These are phyloP conservation scores for Croton setiger DNA, from an alignment of 441 rosid genomes.

Conservation along the genomic window DNA sequence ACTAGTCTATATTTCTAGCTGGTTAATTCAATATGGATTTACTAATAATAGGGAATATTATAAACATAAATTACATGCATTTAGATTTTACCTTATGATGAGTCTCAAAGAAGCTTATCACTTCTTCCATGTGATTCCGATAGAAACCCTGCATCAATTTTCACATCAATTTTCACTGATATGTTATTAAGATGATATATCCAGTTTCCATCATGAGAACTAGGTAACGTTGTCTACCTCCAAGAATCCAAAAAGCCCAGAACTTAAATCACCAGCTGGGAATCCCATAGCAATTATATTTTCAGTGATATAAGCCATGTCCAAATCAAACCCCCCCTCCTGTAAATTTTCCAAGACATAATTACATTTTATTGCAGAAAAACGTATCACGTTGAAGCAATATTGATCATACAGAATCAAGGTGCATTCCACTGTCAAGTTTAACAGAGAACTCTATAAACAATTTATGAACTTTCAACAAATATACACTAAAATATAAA, in stretches of 20 bases:
- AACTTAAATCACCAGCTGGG: constrained; percentile 86
- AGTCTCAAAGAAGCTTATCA: constrained; percentile 74
- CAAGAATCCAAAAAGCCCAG: constrained; percentile 69
- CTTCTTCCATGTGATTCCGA: constrained; percentile 89
- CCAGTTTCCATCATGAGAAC: background rate
- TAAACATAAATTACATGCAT: background rate
- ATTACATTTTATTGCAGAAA: background rate
- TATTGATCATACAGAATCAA: background rate
- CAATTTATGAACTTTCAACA: background rate
- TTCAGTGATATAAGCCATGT: constrained; percentile 81
- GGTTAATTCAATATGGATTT: background rate
- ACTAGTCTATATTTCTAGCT: background rate
- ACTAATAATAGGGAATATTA: too few species aligned
- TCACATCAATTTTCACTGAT: too few species aligned
- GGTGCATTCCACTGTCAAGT: too few species aligned
- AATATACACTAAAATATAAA: background rate
- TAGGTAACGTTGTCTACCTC: constrained; percentile 44
- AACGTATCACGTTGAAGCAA: background rate
- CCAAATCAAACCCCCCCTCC: constrained; percentile 89
- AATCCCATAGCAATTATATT: constrained; percentile 91
- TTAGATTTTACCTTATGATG: constrained; percentile 62
- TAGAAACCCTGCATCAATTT: constrained; percentile 62
- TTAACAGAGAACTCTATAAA: background rate
- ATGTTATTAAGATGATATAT: constrained; percentile 9
- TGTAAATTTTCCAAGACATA: constrained; percentile 24